phyloP scores from a whole-genome alignment of 2,329 filamentous ascomycete species.

The Alternaria novae-zelandiae region DNA sequence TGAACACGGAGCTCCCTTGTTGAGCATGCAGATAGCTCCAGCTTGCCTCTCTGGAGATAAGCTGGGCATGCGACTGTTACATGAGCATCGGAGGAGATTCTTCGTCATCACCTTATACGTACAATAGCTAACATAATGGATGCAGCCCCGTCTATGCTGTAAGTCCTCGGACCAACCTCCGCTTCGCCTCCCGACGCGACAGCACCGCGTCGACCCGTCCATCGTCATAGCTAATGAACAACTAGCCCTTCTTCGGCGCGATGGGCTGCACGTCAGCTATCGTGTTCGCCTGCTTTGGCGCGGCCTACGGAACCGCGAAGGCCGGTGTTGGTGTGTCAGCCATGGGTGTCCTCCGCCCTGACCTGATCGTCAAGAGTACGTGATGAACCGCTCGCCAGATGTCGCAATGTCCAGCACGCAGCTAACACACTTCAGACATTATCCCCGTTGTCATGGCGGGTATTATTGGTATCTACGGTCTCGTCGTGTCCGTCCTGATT shows the following conservation, averaged over 20 bases:
- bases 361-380: slow-evolving; percentile 99
- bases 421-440: slow-evolving; percentile 71
- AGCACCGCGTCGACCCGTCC: slow-evolving; percentile 23
- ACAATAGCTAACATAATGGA: slow-evolving; percentile 34
- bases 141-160: slow-evolving; percentile 96
- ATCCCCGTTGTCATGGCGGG: slow-evolving; percentile 99
- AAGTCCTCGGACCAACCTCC: slow-evolving; percentile 61
- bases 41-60: slow-evolving; percentile 42
- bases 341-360: slow-evolving; percentile 97
- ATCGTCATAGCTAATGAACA: slow-evolving; percentile 28
- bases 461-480: slow-evolving; percentile 96
- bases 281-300: slow-evolving; percentile 95
- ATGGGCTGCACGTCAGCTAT: slow-evolving; percentile 96
- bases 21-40: slow-evolving; percentile 43
- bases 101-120: slow-evolving; percentile 11
- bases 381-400: neutral
- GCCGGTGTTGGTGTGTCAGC: slow-evolving; percentile 97
- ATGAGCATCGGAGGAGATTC: slow-evolving; percentile 14
- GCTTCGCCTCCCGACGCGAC: slow-evolving; percentile 31
- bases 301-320: slow-evolving; percentile 98
- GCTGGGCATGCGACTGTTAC: slow-evolving; percentile 38
- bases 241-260: slow-evolving; percentile 89
- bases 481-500: slow-evolving; percentile 62
- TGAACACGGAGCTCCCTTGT: slow-evolving; percentile 47
- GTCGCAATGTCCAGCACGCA: neutral